These are phyloP conservation scores for Conticribra weissflogii DNA, from an alignment of 108 stramenopile genomes.

Conservation along the genomic window DNA sequence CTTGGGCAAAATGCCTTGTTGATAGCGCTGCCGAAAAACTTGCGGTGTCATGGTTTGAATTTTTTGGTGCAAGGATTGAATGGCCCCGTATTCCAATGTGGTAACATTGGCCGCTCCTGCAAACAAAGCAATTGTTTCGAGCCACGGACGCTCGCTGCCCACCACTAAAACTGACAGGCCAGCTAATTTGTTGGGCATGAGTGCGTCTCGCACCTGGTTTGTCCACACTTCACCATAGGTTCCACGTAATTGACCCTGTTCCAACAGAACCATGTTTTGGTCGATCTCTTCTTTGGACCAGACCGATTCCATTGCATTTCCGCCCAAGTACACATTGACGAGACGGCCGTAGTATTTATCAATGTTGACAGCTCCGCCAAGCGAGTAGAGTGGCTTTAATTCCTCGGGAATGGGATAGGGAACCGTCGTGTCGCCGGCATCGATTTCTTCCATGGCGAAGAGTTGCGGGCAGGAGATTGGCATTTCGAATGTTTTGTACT, in stretches of 20 bases:
- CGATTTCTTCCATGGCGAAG: neutral
- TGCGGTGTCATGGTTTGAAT: constrained; percentile 16
- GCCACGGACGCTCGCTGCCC: constrained; percentile 31
- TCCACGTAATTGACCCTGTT: too few species aligned
- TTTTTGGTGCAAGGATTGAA: constrained; percentile 15
- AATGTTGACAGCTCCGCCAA: neutral
- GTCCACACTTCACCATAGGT: neutral
- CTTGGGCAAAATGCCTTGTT: neutral
- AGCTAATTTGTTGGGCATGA: too few species aligned
- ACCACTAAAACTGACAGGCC: constrained; percentile 21
- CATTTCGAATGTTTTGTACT: too few species aligned
- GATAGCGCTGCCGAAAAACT: neutral
- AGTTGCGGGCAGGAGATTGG: too few species aligned
- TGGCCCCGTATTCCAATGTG: constrained; percentile 19
- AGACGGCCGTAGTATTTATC: neutral
- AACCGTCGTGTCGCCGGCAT: neutral
- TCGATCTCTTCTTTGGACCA: neutral
- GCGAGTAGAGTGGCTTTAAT: neutral
- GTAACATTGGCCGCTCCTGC: constrained; percentile 15
- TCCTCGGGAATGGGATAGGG: neutral
- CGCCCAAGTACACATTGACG: neutral
- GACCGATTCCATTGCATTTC: neutral
- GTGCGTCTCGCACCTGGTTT: neutral
- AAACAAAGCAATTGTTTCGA: constrained; percentile 8
- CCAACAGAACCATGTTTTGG: neutral